phyloP scores from a whole-genome alignment of 495 filamentous ascomycete species.

The Hypoxylon intermedium region DNA sequence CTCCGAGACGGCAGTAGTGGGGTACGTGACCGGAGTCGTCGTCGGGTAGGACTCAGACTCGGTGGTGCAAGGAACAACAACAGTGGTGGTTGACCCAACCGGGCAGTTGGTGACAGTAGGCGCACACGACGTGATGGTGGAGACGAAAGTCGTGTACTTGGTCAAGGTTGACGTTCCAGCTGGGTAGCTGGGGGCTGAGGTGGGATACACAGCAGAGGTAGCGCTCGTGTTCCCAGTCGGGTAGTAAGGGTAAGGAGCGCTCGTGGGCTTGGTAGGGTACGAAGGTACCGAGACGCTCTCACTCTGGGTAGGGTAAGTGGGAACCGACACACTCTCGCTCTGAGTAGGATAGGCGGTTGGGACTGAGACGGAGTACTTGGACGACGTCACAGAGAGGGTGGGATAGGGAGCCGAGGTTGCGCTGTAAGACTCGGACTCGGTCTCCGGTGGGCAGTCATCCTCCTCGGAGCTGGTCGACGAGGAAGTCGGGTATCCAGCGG shows the following conservation, averaged over 20 bases:
- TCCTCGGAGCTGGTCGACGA: conserved; percentile 24
- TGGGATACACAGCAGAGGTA: conserved; percentile 5
- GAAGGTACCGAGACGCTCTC: neutral
- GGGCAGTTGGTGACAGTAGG: conserved; percentile 62
- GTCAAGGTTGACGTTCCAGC: conserved; percentile 15
- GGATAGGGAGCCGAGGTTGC: conserved; percentile 10
- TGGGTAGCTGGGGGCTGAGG: conserved; percentile 8
- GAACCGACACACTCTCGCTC: neutral
- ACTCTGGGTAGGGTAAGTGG: neutral
- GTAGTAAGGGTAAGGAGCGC: neutral
- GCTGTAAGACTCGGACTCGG: conserved; percentile 17
- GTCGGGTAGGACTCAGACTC: conserved; percentile 24
- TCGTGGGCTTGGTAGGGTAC: neutral
- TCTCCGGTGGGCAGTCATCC: conserved; percentile 37
- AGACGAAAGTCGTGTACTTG: conserved; percentile 25
- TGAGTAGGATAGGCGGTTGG: neutral
- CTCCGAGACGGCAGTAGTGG: neutral
- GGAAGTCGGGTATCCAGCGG: conserved; percentile 23
- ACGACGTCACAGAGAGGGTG: conserved; percentile 1
- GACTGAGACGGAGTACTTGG: conserved; percentile 2
- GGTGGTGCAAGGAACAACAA: conserved; percentile 20
- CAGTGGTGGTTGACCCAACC: conserved; percentile 38
- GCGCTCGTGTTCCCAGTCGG: neutral
- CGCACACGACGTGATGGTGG: conserved; percentile 59
- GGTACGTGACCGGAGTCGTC: neutral